Evolutionary conservation across 495 filamentous ascomycete genomes (phyloP).

Genomic region (Talaromyces stipitatus): DNA sequence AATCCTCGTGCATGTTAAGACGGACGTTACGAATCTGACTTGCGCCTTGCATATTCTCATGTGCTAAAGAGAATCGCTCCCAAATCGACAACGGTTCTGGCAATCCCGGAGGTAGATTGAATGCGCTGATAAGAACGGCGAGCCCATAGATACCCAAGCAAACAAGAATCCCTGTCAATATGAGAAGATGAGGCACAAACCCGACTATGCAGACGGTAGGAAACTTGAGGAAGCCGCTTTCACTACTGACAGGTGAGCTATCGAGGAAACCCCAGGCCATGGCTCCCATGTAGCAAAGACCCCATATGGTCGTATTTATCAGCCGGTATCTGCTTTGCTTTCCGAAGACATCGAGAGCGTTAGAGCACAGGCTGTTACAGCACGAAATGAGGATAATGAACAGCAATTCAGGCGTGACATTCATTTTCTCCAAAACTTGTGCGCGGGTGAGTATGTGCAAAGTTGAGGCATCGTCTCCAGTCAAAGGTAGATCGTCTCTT

Average conservation of each 20-base stretch:
- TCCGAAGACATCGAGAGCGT: constrained; percentile 70
- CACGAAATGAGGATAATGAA: constrained; percentile 80
- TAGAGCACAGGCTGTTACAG: constrained; percentile 81
- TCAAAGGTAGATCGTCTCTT: constrained; percentile 9
- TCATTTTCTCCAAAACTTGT: constrained; percentile 50
- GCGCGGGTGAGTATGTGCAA: constrained; percentile 32
- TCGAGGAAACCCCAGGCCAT: constrained; percentile 63
- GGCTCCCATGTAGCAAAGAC: constrained; percentile 74
- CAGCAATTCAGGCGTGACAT: constrained; percentile 84
- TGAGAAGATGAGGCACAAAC: constrained; percentile 85
- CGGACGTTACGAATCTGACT: constrained; percentile 71
- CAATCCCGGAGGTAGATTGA: constrained; percentile 51
- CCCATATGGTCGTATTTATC: constrained; percentile 82
- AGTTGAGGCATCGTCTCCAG: constrained; percentile 19
- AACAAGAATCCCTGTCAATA: constrained; percentile 65
- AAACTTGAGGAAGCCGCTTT: constrained; percentile 58
- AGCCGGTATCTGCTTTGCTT: constrained; percentile 72
- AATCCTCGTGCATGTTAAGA: constrained; percentile 81
- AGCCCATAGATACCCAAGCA: constrained; percentile 70
- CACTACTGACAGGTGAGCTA: constrained; percentile 41
- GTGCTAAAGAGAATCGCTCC: constrained; percentile 55
- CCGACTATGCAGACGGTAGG: constrained; percentile 93
- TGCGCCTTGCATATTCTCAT: constrained; percentile 87
- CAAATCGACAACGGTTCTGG: constrained; percentile 30
- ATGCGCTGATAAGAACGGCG: constrained; percentile 66